Evolutionary conservation across 371 early-diverging fungal species (phyloP).

Genomic region (Syncephalastrum racemosum): DNA sequence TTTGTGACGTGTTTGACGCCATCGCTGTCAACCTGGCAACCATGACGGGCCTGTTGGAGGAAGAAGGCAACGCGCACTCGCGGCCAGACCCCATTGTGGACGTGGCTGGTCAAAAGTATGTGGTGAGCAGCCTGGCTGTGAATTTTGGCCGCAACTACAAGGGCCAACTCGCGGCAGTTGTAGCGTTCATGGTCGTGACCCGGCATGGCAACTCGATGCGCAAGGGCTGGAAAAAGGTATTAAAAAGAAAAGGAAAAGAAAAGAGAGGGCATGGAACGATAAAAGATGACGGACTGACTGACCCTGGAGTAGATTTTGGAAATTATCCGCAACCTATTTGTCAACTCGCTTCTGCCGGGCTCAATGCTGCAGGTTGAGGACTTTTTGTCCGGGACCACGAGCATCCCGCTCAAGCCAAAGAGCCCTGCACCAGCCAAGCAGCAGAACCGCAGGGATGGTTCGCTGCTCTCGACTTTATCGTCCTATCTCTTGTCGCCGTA

Average conservation of each 20-base stretch:
- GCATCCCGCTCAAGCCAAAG: conserved; percentile 68
- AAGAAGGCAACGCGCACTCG: conserved; percentile 40
- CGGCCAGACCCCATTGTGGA: conserved; percentile 61
- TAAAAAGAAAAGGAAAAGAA: no score
- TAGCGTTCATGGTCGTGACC: conserved; percentile 76
- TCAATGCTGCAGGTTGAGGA: conserved; percentile 74
- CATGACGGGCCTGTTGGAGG: conserved; percentile 74
- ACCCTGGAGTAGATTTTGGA: conserved; percentile 53
- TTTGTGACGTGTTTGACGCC: conserved; percentile 77
- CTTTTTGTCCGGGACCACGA: conserved; percentile 69
- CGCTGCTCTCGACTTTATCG: conserved; percentile 76
- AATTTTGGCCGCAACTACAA: conserved; percentile 88
- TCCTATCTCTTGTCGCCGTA: conserved; percentile 76
- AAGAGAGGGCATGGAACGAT: no score
- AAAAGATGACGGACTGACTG: conserved; percentile 11
- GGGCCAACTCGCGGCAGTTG: conserved; percentile 86
- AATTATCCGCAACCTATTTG: conserved; percentile 79
- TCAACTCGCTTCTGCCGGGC: conserved; percentile 64
- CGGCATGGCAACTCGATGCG: conserved; percentile 73
- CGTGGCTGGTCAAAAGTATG: conserved; percentile 62
- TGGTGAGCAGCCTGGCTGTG: conserved; percentile 70
- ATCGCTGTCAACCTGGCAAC: conserved; percentile 73
- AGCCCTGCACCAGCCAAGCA: conserved; percentile 49
- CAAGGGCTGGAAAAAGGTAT: conserved; percentile 74
- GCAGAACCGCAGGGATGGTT: conserved; percentile 60